Percentiles rank a stretch among this genome's conserved stretches.
These are phyloP conservation scores for Wickerhamiella kurtzmanii DNA, from an alignment of 805 yeast species.

Conservation along the genomic window DNA sequence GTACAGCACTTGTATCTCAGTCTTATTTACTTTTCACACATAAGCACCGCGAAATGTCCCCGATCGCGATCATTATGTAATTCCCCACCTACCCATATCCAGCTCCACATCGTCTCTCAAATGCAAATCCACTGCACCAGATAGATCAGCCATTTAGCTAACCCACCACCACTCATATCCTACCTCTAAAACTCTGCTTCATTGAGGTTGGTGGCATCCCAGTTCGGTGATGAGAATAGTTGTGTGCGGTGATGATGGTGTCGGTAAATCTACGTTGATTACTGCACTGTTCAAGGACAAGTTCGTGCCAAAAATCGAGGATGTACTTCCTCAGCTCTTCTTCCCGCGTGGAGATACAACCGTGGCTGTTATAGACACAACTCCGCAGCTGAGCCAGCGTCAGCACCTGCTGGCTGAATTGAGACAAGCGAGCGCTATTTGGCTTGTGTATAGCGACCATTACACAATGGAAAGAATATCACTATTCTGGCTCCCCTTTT, in stretches of 20 bases:
- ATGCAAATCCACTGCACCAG: too few relatives aligned
- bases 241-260: slow-evolving; percentile 85
- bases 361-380: slow-evolving; percentile 70
- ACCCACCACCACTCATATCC: too few relatives aligned
- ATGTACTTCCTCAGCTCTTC: slow-evolving; percentile 69
- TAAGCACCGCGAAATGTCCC: too few relatives aligned
- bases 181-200: too few relatives aligned
- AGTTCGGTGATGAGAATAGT: slow-evolving; percentile 59
- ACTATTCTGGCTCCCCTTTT: slow-evolving; percentile 86
- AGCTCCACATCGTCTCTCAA: too few relatives aligned
- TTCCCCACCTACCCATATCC: too few relatives aligned
- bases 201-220: too few relatives aligned
- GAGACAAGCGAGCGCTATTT: slow-evolving; percentile 74
- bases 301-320: slow-evolving; percentile 63
- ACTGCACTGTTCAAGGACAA: slow-evolving; percentile 71
- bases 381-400: slow-evolving; percentile 43
- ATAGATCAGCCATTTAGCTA: not conserved
- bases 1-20: too few relatives aligned
- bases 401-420: slow-evolving; percentile 53
- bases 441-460: slow-evolving; percentile 90
- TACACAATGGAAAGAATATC: slow-evolving; percentile 88
- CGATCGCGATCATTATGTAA: not conserved
- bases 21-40: too few relatives aligned
- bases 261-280: slow-evolving; percentile 39
- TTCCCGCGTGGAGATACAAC: slow-evolving; percentile 59